phyloP scores from a whole-genome alignment of 257 asterid species.

The Scutellaria minor region DNA sequence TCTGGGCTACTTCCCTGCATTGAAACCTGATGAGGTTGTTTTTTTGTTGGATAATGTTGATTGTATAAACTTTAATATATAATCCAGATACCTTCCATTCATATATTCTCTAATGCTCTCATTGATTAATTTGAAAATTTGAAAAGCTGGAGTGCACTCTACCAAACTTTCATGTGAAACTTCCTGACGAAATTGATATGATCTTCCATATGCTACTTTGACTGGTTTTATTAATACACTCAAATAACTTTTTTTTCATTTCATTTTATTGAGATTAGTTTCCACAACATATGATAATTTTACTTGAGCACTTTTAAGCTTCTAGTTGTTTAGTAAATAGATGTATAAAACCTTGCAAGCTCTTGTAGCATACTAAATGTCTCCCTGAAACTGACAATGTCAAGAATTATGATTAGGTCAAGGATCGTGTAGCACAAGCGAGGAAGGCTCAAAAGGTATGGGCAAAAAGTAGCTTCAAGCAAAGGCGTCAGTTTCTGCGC shows the following conservation, averaged over 20 bases:
- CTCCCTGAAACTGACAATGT: conserved; percentile 36
- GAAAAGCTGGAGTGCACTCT: conserved; percentile 3
- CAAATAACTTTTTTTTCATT: neutral
- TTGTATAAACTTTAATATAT: conserved; percentile 9
- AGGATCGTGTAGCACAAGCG: conserved; percentile 88
- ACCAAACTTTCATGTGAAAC: conserved; percentile 11
- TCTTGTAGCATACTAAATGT: conserved; percentile 14
- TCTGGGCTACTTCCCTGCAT: conserved; percentile 83
- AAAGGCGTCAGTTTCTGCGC: conserved; percentile 90
- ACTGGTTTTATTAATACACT: neutral
- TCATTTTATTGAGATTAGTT: conserved; percentile 13
- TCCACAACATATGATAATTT: conserved; percentile 20
- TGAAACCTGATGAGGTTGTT: conserved; percentile 88
- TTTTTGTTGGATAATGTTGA: conserved; percentile 19
- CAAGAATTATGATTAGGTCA: conserved; percentile 58
- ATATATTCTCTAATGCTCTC: conserved; percentile 9
- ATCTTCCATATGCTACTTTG: neutral
- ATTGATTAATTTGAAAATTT: neutral
- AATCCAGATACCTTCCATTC: conserved; percentile 3
- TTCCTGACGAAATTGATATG: conserved; percentile 19
- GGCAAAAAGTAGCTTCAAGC: conserved; percentile 97
- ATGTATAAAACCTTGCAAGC: conserved; percentile 18
- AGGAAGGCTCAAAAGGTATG: conserved; percentile 91
- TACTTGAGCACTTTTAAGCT: conserved; percentile 11
- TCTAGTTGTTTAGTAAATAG: conserved; percentile 15